Evolutionary conservation across 305 asterid genomes (phyloP).

Genomic region (Salvia sclarea): DNA sequence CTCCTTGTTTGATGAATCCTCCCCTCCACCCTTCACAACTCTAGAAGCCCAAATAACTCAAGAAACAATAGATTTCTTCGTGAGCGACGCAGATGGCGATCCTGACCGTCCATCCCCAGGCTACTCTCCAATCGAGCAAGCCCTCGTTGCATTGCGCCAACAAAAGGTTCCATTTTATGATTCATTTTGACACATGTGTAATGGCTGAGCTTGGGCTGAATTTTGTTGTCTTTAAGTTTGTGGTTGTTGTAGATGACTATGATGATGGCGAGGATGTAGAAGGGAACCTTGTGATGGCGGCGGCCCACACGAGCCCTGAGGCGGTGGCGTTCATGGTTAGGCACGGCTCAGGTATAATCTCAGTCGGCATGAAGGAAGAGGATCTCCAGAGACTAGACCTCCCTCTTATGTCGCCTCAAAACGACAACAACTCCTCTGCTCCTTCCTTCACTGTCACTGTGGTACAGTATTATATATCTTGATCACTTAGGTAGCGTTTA

Average conservation of each 20-base stretch:
- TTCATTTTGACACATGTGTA: not conserved
- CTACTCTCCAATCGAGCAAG: slow-evolving; percentile 67
- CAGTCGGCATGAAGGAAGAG: slow-evolving; percentile 77
- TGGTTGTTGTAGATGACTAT: slow-evolving; percentile 77
- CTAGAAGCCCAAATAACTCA: slow-evolving; percentile 64
- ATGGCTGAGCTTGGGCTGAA: slow-evolving; percentile 27
- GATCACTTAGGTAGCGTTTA: no score
- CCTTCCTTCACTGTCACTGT: slow-evolving; percentile 87
- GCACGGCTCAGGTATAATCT: slow-evolving; percentile 79
- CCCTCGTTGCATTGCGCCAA: slow-evolving; percentile 57
- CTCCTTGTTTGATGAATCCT: slow-evolving; percentile 37
- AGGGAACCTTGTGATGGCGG: slow-evolving; percentile 87
- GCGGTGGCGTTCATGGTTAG: slow-evolving; percentile 67
- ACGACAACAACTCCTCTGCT: slow-evolving; percentile 65
- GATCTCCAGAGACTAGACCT: slow-evolving; percentile 71
- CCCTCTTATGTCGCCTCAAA: slow-evolving; percentile 77
- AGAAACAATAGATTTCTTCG: slow-evolving; percentile 73
- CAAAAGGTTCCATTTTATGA: slow-evolving; percentile 42
- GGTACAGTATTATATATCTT: no score
- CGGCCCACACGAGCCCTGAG: slow-evolving; percentile 43
- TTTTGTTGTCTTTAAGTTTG: slow-evolving; percentile 51
- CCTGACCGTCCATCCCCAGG: slow-evolving; percentile 82
- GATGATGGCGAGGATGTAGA: slow-evolving; percentile 56
- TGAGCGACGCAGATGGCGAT: slow-evolving; percentile 85
- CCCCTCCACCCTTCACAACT: slow-evolving; percentile 39